phyloP scores from a whole-genome alignment of 257 asterid species.

The Plantago major region DNA sequence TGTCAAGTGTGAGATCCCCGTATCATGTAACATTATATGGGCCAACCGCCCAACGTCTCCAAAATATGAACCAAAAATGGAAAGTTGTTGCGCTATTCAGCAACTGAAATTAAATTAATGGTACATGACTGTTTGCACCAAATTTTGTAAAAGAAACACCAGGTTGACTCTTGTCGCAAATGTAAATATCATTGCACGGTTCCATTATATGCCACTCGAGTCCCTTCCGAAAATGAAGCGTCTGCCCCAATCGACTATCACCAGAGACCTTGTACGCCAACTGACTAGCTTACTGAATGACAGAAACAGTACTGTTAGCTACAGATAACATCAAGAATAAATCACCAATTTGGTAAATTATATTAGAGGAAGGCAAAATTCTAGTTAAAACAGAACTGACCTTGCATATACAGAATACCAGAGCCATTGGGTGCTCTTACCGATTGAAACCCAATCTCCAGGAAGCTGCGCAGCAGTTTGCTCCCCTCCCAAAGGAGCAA shows the following conservation, averaged over 20 bases:
- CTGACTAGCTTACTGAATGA: constrained; percentile 83
- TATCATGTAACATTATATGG: constrained; percentile 2
- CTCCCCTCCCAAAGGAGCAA: constrained; percentile 97
- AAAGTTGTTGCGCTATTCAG: not conserved
- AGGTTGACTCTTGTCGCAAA: constrained; percentile 6
- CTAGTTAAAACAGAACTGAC: constrained; percentile 27
- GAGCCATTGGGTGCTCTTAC: constrained; percentile 90
- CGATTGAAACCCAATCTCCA: constrained; percentile 98
- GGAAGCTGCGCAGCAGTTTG: constrained; percentile 98
- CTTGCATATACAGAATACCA: constrained; percentile 98
- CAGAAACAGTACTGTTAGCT: constrained; percentile 9
- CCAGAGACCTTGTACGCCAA: constrained; percentile 95
- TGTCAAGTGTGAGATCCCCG: constrained; percentile 5
- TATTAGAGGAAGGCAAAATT: not conserved
- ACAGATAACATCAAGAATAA: not conserved
- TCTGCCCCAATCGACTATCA: constrained; percentile 79
- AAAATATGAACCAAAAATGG: not conserved
- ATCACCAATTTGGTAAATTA: not conserved
- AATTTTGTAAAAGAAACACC: not conserved
- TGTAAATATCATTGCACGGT: not conserved
- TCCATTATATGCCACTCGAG: constrained; percentile 66
- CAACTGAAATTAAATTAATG: not conserved
- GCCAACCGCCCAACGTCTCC: constrained; percentile 13
- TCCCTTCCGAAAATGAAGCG: constrained; percentile 94
- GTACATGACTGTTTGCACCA: not conserved